Percentiles rank a stretch among this genome's conserved stretches.
phyloP scores from a whole-genome alignment of 2,329 filamentous ascomycete species.

The Pseudocercospora crystallina region DNA sequence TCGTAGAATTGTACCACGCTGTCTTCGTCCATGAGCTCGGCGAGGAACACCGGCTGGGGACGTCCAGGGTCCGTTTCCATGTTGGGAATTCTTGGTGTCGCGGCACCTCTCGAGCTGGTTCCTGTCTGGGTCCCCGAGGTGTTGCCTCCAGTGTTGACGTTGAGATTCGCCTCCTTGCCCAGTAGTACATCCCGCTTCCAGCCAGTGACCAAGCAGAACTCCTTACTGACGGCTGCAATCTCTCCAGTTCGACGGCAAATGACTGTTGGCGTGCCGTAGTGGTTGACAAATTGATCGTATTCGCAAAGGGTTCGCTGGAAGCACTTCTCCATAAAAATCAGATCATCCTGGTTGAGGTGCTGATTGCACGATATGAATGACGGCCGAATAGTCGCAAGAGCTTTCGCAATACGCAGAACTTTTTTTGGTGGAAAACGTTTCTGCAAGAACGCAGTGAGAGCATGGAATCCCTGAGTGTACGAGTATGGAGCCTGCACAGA shows the following conservation, averaged over 20 bases:
- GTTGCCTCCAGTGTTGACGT: slow-evolving; percentile 71
- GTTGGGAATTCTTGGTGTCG: slow-evolving; percentile 44
- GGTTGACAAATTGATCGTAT: slow-evolving; percentile 88
- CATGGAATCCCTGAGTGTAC: slow-evolving; percentile 88
- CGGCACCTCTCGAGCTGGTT: slow-evolving; percentile 47
- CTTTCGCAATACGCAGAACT: slow-evolving; percentile 78
- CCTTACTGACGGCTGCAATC: slow-evolving; percentile 91
- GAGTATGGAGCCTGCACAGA: slow-evolving; percentile 87
- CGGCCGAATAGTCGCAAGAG: slow-evolving; percentile 83
- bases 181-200: slow-evolving; percentile 90
- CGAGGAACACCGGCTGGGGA: slow-evolving; percentile 80
- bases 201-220: slow-evolving; percentile 92
- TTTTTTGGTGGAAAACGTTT: slow-evolving; percentile 75
- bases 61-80: slow-evolving; percentile 39
- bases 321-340: slow-evolving; percentile 97
- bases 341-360: slow-evolving; percentile 81
- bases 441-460: slow-evolving; percentile 76
- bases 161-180: slow-evolving; percentile 82
- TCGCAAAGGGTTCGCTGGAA: slow-evolving; percentile 91
- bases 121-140: slow-evolving; percentile 43
- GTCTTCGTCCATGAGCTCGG: slow-evolving; percentile 90
- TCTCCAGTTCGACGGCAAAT: slow-evolving; percentile 91
- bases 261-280: slow-evolving; percentile 85
- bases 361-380: slow-evolving; percentile 91
- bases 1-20: slow-evolving; percentile 94